Evolutionary conservation across 352 stramenopile genomes (phyloP).

Genomic region (Globisporangium irregulare): DNA sequence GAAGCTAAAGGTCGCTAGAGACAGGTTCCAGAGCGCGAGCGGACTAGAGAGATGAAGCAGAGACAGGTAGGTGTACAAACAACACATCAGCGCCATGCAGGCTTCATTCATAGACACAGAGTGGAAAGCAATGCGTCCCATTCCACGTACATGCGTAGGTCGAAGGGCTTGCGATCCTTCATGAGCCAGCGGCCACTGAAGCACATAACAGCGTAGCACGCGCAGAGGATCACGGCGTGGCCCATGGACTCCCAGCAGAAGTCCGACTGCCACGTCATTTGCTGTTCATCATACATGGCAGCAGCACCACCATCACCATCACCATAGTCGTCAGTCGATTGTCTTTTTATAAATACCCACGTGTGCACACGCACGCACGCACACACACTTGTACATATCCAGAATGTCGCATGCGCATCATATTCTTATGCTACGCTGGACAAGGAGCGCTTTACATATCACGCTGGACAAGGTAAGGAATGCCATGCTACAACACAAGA

Average conservation of each 20-base stretch:
- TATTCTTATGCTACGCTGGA: not conserved
- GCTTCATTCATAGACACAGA: too few species aligned
- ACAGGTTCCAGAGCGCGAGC: constrained; percentile 80
- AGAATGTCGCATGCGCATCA: constrained; percentile 9
- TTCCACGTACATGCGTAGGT: constrained; percentile 58
- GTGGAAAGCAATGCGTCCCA: too few species aligned
- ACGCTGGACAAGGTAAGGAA: too few species aligned
- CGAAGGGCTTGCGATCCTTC: constrained; percentile 73
- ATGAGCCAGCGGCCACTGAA: constrained; percentile 77
- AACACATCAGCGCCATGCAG: too few species aligned
- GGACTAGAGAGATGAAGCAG: constrained; percentile 28
- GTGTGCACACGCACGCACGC: too few species aligned
- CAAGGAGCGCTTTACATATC: not conserved
- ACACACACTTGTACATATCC: not conserved
- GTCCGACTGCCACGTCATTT: constrained; percentile 59
- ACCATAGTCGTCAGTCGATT: not conserved
- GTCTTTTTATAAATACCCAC: not conserved
- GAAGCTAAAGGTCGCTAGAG: constrained; percentile 72
- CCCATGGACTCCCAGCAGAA: constrained; percentile 70
- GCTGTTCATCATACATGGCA: constrained; percentile 18
- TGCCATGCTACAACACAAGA: not conserved
- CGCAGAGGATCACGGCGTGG: constrained; percentile 58
- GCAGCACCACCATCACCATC: not conserved
- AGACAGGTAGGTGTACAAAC: too few species aligned
- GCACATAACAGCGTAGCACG: constrained; percentile 70